Conservation (phyloP, 106 monocot species). For the Dendrobium huoshanense region DNA sequence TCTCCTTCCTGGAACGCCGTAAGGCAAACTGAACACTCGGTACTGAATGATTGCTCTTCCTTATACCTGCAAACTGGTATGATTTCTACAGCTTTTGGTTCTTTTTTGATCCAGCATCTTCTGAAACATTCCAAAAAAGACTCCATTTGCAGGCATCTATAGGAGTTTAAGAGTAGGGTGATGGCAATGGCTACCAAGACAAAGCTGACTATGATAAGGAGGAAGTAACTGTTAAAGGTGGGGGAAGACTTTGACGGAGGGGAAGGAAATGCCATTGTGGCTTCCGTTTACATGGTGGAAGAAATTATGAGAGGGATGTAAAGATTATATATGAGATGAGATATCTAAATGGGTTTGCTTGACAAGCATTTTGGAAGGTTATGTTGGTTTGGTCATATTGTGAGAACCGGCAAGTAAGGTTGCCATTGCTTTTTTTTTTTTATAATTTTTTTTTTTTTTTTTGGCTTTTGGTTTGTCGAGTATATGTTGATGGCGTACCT, state of each 20-base stretch:
- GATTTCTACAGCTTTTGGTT: background rate
- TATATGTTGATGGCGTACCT: background rate
- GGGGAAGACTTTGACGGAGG: background rate
- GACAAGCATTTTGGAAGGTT: background rate
- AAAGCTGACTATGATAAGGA: background rate
- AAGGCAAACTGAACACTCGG: slow-evolving; percentile 21
- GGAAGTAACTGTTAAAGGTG: slow-evolving; percentile 1
- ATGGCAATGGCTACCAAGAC: background rate
- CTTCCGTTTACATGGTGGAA: background rate
- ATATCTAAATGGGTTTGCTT: too few species aligned
- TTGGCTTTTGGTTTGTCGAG: background rate
- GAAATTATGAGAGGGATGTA: background rate
- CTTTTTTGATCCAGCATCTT: background rate
- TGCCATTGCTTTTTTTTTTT: background rate
- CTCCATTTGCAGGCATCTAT: background rate
- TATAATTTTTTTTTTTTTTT: too few species aligned
- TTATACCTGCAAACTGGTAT: slow-evolving; percentile 1
- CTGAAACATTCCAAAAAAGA: background rate
- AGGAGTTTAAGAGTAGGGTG: background rate
- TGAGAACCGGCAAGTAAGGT: slow-evolving; percentile 3
- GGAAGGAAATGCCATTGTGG: background rate
- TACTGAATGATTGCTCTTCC: slow-evolving; percentile 7
- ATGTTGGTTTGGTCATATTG: background rate
- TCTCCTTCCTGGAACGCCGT: slow-evolving; percentile 14
- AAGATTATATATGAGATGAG: background rate